Evolutionary conservation across 1,284 basidiomycete species (phyloP).

Genomic region (Schizophyllum commune): DNA sequence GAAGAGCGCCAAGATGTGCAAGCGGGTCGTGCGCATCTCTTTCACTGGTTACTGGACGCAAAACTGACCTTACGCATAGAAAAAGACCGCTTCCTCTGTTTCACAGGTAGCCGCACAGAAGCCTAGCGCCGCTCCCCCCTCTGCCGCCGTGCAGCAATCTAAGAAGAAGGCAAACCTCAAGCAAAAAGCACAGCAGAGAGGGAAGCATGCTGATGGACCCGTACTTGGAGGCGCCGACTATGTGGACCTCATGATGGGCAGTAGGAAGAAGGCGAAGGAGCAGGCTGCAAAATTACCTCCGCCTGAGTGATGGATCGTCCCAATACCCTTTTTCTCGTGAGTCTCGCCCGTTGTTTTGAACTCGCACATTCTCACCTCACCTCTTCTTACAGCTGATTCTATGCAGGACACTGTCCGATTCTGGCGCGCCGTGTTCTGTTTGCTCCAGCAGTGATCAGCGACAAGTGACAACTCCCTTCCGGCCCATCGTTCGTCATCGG

Average conservation of each 20-base stretch:
- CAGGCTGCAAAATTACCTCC: slow-evolving; percentile 53
- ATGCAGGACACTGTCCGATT: no score
- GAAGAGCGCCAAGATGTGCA: slow-evolving; percentile 42
- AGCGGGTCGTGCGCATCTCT: slow-evolving; percentile 39
- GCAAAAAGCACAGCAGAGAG: slow-evolving; percentile 30
- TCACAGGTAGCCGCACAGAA: slow-evolving; percentile 13
- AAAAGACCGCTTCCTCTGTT: slow-evolving; percentile 25
- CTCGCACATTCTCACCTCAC: no score
- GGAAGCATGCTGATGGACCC: slow-evolving; percentile 22
- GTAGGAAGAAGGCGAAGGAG: slow-evolving; percentile 50
- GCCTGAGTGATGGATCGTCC: not conserved
- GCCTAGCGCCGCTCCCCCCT: slow-evolving; percentile 9
- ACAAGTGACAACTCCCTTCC: no score
- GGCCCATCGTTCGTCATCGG: no score
- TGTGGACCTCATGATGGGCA: slow-evolving; percentile 62
- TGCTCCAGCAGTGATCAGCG: no score
- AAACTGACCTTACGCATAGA: slow-evolving; percentile 10
- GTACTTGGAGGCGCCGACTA: slow-evolving; percentile 74
- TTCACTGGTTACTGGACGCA: no score
- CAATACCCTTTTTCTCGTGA: not conserved
- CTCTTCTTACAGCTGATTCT: no score
- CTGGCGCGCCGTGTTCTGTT: no score
- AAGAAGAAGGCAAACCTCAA: slow-evolving; percentile 37
- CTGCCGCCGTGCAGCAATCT: slow-evolving; percentile 10
- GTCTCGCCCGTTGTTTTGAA: no score